Conservation (phyloP, 306 rosid species). For the Astragalus membranaceus region DNA sequence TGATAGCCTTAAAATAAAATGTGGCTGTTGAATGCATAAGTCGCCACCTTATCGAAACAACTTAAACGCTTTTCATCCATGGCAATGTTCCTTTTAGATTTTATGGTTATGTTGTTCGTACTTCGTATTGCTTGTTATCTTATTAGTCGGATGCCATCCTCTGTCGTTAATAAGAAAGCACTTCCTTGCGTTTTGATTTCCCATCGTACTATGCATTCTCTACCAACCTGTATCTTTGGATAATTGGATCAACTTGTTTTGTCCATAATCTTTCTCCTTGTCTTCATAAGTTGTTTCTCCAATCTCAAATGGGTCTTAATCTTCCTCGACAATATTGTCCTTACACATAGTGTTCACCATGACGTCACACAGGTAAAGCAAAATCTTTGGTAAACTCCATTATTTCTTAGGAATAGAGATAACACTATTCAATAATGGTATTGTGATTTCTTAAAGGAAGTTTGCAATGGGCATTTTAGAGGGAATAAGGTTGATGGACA, state of each 20-base stretch:
- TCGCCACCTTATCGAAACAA: neutral
- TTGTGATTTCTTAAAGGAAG: too few relatives aligned
- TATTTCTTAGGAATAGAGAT: too few relatives aligned
- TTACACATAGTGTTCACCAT: too few relatives aligned
- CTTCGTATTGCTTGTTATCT: neutral
- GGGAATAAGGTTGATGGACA: too few relatives aligned
- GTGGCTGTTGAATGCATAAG: neutral
- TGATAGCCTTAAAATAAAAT: neutral
- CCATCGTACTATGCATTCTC: neutral
- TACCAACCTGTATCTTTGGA: neutral
- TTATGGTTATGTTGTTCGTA: neutral
- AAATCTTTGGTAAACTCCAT: too few relatives aligned
- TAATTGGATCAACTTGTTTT: too few relatives aligned
- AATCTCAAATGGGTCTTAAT: neutral
- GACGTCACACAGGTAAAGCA: too few relatives aligned
- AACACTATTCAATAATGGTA: too few relatives aligned
- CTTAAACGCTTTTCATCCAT: neutral
- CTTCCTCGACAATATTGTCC: too few relatives aligned
- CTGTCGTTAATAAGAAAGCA: neutral
- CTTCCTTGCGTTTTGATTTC: neutral
- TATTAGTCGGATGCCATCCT: neutral
- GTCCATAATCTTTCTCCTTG: neutral
- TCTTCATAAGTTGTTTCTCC: neutral
- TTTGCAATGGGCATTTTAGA: too few relatives aligned
- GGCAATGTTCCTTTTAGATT: neutral